phyloP scores from a whole-genome alignment of 495 filamentous ascomycete species.

The Cairneyella variabilis region DNA sequence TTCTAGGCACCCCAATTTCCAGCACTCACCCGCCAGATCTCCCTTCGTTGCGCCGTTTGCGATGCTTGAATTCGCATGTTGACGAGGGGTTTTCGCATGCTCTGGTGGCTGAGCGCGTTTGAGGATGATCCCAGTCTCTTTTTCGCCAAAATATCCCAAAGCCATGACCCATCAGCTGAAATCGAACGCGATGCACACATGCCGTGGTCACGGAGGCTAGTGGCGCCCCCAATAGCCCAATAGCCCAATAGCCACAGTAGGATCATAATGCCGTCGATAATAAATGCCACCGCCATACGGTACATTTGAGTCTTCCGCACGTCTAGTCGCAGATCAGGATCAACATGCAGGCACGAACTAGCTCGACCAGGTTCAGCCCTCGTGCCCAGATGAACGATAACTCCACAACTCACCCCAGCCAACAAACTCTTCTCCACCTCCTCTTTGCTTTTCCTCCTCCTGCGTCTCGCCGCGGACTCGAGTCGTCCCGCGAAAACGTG shows the following conservation, averaged over 20 bases:
- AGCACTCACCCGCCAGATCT: no score
- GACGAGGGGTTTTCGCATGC: not conserved
- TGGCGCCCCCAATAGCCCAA: not conserved
- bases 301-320: no score
- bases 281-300: no score
- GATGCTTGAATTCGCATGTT: no score
- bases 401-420: not conserved
- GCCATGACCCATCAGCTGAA: conserved; percentile 1
- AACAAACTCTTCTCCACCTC: not conserved
- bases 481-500: not conserved
- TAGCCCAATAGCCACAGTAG: not conserved
- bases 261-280: no score
- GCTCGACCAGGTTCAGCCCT: no score
- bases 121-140: not conserved
- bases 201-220: not conserved
- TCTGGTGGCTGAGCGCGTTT: conserved; percentile 6
- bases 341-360: no score
- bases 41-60: no score
- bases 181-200: not conserved
- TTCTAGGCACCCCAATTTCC: no score
- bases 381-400: no score
- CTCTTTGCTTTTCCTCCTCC: not conserved
- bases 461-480: not conserved
- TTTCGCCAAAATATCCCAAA: not conserved
- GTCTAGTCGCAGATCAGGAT: no score